A percentile compares a stretch with the other conserved stretches of the same genome.
phyloP scores from a whole-genome alignment of 768 basidiomycete genomes.

The Amanita exitialis region DNA sequence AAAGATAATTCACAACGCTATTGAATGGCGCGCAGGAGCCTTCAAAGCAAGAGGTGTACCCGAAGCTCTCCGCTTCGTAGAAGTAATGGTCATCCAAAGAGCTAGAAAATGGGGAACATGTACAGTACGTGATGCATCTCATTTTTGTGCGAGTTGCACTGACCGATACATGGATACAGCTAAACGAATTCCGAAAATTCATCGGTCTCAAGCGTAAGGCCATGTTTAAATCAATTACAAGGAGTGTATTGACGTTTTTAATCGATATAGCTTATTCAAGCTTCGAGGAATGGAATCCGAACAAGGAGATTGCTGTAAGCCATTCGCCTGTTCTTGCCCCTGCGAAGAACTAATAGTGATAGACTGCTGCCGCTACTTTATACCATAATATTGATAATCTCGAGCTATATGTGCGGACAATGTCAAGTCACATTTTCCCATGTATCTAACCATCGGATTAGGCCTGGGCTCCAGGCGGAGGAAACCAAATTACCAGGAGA shows the following conservation, averaged over 20 bases:
- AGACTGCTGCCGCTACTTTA: constrained; percentile 55
- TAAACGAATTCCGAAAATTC: constrained; percentile 69
- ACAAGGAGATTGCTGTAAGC: constrained; percentile 44
- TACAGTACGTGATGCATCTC: constrained; percentile 32
- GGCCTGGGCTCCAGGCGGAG: constrained; percentile 67
- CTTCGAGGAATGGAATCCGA: constrained; percentile 69
- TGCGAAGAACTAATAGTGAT: neutral
- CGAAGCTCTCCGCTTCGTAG: constrained; percentile 52
- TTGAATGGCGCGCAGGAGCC: constrained; percentile 45
- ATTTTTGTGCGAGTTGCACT: neutral
- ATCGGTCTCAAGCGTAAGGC: constrained; percentile 56
- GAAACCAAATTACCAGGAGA: constrained; percentile 51
- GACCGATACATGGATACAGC: constrained; percentile 18
- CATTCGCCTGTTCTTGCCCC: too few relatives aligned
- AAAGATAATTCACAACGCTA: constrained; percentile 50
- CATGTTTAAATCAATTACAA: neutral
- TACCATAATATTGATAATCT: constrained; percentile 71
- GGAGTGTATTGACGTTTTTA: neutral
- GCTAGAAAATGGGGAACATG: constrained; percentile 63
- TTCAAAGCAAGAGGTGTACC: constrained; percentile 67
- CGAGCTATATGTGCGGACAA: constrained; percentile 54
- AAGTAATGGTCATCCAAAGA: constrained; percentile 61
- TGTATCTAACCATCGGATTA: constrained; percentile 11
- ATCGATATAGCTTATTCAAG: constrained; percentile 37
- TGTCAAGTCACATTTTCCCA: neutral